phyloP scores from a whole-genome alignment of 352 stramenopile species.

The Pythium phragmitis region DNA sequence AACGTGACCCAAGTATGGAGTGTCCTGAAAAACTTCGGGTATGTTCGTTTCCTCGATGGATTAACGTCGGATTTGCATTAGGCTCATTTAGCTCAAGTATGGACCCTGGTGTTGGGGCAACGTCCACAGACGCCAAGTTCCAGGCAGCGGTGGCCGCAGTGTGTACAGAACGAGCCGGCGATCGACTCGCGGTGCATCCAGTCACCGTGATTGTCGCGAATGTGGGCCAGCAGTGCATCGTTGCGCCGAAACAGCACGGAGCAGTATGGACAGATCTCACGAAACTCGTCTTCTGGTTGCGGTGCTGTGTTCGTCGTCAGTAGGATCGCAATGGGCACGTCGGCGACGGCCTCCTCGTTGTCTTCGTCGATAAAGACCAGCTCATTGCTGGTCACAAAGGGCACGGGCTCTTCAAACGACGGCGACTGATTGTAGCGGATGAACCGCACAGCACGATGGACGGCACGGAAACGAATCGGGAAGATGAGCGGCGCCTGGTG shows the following conservation, averaged over 20 bases:
- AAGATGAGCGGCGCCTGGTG: conserved; percentile 31
- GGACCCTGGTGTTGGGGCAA: conserved; percentile 2
- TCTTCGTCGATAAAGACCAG: conserved; percentile 32
- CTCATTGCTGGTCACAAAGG: conserved; percentile 27
- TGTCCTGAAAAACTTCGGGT: background rate
- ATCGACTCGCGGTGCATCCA: conserved; percentile 27
- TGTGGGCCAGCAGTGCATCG: conserved; percentile 25
- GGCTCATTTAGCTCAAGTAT: background rate
- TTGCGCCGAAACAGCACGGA: conserved; percentile 20
- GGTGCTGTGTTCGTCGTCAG: conserved; percentile 7
- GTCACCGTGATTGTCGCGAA: conserved; percentile 29
- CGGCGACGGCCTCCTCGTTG: conserved; percentile 15
- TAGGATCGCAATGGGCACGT: conserved; percentile 25
- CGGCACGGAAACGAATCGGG: conserved; percentile 30
- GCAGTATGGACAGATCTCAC: conserved; percentile 28
- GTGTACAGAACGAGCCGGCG: conserved; percentile 24
- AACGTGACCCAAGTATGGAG: background rate
- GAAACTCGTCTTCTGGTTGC: conserved; percentile 19
- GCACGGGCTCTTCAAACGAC: conserved; percentile 26
- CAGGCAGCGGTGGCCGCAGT: conserved; percentile 18
- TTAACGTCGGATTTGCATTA: background rate
- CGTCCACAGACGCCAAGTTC: conserved; percentile 14
- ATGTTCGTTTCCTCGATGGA: background rate
- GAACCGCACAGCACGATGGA: conserved; percentile 26
- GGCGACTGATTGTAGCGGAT: conserved; percentile 5